phyloP scores from a whole-genome alignment of 495 filamentous ascomycete species.

The Hypomontagnella submonticulosa region DNA sequence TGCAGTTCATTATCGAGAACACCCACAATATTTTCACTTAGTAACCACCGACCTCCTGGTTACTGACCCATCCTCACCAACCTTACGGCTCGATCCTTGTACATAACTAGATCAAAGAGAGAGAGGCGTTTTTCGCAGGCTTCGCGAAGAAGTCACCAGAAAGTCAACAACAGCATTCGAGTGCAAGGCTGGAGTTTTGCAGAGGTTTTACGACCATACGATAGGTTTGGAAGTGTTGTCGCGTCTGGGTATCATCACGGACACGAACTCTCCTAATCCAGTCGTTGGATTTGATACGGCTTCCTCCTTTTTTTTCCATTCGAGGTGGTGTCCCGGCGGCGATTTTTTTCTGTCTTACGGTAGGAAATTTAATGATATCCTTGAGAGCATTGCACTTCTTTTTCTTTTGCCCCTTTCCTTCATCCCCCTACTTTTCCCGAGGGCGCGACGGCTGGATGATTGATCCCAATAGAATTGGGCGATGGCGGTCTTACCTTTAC shows the following conservation, averaged over 20 bases:
- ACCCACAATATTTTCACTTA: conserved; percentile 78
- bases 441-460: conserved; percentile 6
- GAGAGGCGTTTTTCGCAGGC: conserved; percentile 9
- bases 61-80: conserved; percentile 3
- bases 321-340: conserved; percentile 41
- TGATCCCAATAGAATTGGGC: conserved; percentile 6
- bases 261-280: conserved; percentile 17
- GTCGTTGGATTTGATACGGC: conserved; percentile 37
- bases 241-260: neutral
- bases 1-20: conserved; percentile 91
- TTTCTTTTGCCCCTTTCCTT: conserved; percentile 9
- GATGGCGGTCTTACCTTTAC: neutral
- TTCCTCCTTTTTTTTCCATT: conserved; percentile 38
- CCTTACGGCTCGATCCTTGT: conserved; percentile 32
- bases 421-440: conserved; percentile 7
- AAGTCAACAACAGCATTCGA: conserved; percentile 27
- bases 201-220: conserved; percentile 32
- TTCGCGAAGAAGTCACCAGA: conserved; percentile 8
- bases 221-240: conserved; percentile 14
- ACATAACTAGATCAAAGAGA: conserved; percentile 35
- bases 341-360: conserved; percentile 46
- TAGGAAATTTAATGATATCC: conserved; percentile 52
- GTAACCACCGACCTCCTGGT: conserved; percentile 1
- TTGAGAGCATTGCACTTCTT: conserved; percentile 44
- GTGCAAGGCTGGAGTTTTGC: conserved; percentile 29